These are phyloP conservation scores for Alternaria burnsii DNA, from an alignment of 2,329 filamentous ascomycete genomes.

Conservation along the genomic window DNA sequence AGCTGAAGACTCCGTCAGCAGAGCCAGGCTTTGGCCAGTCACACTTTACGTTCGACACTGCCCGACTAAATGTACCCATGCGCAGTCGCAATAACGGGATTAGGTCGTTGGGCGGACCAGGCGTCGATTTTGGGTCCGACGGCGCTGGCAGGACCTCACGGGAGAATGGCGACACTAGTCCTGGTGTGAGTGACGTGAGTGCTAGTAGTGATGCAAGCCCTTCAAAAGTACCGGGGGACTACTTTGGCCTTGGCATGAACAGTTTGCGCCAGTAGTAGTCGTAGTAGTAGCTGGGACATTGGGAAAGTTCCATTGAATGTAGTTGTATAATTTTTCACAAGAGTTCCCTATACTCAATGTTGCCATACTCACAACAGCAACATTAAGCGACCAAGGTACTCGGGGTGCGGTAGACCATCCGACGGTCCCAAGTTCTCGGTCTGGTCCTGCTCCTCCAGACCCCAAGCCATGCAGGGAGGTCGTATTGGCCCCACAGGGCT, in stretches of 20 bases:
- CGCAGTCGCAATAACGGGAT: constrained; percentile 15
- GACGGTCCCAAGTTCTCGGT: constrained; percentile 3
- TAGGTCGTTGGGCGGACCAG: not conserved
- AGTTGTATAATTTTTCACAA: not conserved
- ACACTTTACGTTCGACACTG: constrained; percentile 45
- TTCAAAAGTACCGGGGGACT: constrained; percentile 24
- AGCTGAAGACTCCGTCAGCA: constrained; percentile 45
- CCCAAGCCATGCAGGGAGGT: not conserved
- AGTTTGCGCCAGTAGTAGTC: constrained; percentile 10
- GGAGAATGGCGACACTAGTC: constrained; percentile 29
- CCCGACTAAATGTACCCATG: constrained; percentile 39
- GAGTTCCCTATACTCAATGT: not conserved
- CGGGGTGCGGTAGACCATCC: not conserved
- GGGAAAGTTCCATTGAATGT: not conserved
- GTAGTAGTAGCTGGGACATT: not conserved
- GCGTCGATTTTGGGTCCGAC: constrained; percentile 5
- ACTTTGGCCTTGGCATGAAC: constrained; percentile 32
- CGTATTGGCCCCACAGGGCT: constrained; percentile 20
- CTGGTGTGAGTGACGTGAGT: constrained; percentile 23
- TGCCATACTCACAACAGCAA: not conserved
- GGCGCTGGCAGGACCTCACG: constrained; percentile 16
- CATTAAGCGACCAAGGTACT: not conserved
- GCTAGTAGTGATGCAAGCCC: constrained; percentile 19
- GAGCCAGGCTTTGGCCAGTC: constrained; percentile 32
- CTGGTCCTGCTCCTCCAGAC: not conserved